Conservation (phyloP, 768 basidiomycete genomes). For the Termitomyces sp. region DNA sequence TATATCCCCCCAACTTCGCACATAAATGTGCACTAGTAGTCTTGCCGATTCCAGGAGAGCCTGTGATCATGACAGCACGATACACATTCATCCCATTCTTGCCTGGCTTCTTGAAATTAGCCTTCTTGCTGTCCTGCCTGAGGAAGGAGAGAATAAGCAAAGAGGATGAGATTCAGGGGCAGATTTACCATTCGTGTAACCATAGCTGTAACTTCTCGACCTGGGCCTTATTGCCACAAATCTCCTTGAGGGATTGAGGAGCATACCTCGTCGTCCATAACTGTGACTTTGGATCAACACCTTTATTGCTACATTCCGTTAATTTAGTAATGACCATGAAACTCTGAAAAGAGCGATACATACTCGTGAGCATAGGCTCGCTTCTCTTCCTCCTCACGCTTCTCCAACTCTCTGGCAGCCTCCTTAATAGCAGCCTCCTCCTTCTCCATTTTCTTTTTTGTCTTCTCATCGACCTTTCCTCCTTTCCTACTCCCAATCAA, state of each 20-base stretch:
- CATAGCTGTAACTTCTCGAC: conserved; percentile 88
- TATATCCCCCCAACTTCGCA: conserved; percentile 87
- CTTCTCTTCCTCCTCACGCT: conserved; percentile 55
- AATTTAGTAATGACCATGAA: background rate
- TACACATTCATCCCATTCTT: conserved; percentile 85
- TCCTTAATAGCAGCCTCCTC: conserved; percentile 73
- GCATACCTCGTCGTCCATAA: conserved; percentile 97
- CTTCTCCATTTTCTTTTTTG: conserved; percentile 74
- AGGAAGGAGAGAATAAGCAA: background rate
- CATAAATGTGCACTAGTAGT: conserved; percentile 94
- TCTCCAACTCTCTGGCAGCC: conserved; percentile 77
- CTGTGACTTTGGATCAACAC: conserved; percentile 51
- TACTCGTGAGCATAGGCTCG: conserved; percentile 24
- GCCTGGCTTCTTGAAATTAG: conserved; percentile 90
- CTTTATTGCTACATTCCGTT: conserved; percentile 22
- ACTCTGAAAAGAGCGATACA: background rate
- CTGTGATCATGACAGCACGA: conserved; percentile 87
- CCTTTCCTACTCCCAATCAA: conserved; percentile 75
- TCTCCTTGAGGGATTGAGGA: conserved; percentile 79
- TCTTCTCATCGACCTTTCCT: conserved; percentile 69
- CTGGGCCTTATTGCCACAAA: conserved; percentile 92
- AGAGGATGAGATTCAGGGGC: background rate
- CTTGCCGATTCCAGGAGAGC: conserved; percentile 96
- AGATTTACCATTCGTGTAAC: conserved; percentile 84
- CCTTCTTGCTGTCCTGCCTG: conserved; percentile 74